A percentile compares a stretch with the other conserved stretches of the same genome.
Conservation (phyloP, 139 green algal genomes). For the Yamagishiella unicocca region DNA sequence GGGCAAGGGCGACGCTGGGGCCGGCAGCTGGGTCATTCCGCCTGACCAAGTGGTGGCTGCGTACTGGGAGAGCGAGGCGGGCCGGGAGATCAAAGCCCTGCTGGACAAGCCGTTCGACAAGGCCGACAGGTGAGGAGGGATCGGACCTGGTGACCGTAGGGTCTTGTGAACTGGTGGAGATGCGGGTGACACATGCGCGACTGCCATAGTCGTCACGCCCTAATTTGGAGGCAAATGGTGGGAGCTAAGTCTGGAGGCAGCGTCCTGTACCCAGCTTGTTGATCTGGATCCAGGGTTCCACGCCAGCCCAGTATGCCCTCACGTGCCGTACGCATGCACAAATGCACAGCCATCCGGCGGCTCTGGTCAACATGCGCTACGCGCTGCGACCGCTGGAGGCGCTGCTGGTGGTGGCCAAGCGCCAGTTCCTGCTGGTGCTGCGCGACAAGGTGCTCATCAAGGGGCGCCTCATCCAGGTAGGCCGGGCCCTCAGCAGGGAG, state of each 20-base stretch:
- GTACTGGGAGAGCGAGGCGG: slow-evolving; percentile 48
- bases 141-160: no score
- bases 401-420: slow-evolving; percentile 40
- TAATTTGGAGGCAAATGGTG: no score
- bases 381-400: slow-evolving; percentile 50
- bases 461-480: slow-evolving; percentile 64
- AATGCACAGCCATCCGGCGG: slow-evolving; percentile 51
- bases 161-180: no score
- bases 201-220: no score
- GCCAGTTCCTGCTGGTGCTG: slow-evolving; percentile 61
- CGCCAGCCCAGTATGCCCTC: no score
- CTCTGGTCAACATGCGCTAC: slow-evolving; percentile 55
- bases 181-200: no score
- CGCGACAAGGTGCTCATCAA: slow-evolving; percentile 65
- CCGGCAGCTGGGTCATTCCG: slow-evolving; percentile 1
- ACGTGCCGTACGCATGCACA: no score
- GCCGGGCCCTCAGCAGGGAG: no score
- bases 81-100: slow-evolving; percentile 21
- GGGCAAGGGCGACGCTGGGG: not conserved
- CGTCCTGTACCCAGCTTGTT: no score
- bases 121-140: not conserved
- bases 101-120: slow-evolving; percentile 29
- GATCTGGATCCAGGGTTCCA: no score
- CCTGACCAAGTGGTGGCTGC: slow-evolving; percentile 7
- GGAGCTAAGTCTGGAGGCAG: no score